Base-by-base conservation (phyloP, 495 filamentous ascomycete species). In the Thozetella sp. region DNA sequence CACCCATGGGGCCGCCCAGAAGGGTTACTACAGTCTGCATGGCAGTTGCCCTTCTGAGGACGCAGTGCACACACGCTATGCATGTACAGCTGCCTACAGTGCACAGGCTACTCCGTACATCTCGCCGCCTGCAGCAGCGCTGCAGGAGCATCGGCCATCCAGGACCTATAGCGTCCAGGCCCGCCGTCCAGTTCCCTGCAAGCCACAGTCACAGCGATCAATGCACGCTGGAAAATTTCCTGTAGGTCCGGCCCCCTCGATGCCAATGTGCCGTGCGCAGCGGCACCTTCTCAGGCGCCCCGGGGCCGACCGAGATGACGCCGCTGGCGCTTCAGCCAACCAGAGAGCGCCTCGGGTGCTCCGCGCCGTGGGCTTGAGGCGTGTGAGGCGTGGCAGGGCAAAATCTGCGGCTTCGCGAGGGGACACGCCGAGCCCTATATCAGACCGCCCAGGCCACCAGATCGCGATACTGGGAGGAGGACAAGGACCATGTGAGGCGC, bases 241-340 rank as follows among this genome's bases (percentile, higher is more conserved):
- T n/a, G 43, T 48, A 48, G 43, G 43, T 48, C 43, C n/a, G n/a
- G n/a, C 20, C 43, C 4, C 43, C 20, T 48, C 10, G 43, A 48
- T 4, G 6, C 43, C 43, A 11, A 48, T 19, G 43, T 48, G 43
- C 43, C 43, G 43, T 48, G 43, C n/a, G n/a, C n/a, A n/a, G 43
- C 20, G 43, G n/a, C 43, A 48, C 43, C n/a, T 48, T 20, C 11
- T 3, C n/a, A 19, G 20, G n/a, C 20, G 43, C n/a, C 43, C 9
- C 43, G 43, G 43, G n/a, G 20, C 10, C 43, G 43, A 48, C 62
- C 62, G 62, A 64, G 57, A 64, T 64, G 62, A 64, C 59, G 54
- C 62, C 62, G 62, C 15, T 22, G 10, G 9, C 15, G 48, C 12
- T 22, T 27, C 54, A 60, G 54, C 62, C 62, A 64, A 64, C 62